Conservation (phyloP, 495 filamentous ascomycete genomes). For the Xylaria telfairii region DNA sequence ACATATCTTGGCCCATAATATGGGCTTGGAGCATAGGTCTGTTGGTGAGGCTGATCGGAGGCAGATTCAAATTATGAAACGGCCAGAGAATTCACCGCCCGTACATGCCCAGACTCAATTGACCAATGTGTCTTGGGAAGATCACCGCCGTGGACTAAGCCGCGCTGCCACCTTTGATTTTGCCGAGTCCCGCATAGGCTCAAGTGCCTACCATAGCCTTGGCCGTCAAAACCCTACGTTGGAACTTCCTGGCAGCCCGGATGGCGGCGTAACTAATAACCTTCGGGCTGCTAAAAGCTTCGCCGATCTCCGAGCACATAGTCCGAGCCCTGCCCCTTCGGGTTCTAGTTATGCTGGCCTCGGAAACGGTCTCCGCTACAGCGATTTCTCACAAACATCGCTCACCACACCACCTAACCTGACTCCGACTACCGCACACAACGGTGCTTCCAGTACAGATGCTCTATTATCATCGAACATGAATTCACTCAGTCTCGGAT, state of each 20-base stretch:
- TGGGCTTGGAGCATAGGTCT: conserved; percentile 88
- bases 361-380: conserved; percentile 55
- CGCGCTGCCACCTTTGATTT: conserved; percentile 98
- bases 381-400: conserved; percentile 61
- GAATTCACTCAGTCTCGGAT: conserved; percentile 67
- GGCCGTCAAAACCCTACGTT: conserved; percentile 80
- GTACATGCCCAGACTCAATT: conserved; percentile 67
- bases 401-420: conserved; percentile 72
- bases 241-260: conserved; percentile 83
- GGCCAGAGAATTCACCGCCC: conserved; percentile 62
- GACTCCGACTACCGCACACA: conserved; percentile 76
- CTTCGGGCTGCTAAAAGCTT: conserved; percentile 97
- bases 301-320: conserved; percentile 92
- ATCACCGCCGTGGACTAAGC: conserved; percentile 79
- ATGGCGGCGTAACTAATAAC: conserved; percentile 64
- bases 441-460: conserved; percentile 57
- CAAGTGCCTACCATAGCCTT: conserved; percentile 70
- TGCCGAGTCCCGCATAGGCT: conserved; percentile 80
- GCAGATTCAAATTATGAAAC: conserved; percentile 86
- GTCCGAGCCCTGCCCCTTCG: conserved; percentile 90
- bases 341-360: conserved; percentile 80
- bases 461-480: conserved; percentile 62
- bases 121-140: conserved; percentile 72
- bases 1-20: conserved; percentile 93
- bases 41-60: conserved; percentile 84